A percentile compares a stretch with the other conserved stretches of the same genome.
Evolutionary conservation across 179 eudicot species (phyloP).

Genomic region (Nepenthes alata): DNA sequence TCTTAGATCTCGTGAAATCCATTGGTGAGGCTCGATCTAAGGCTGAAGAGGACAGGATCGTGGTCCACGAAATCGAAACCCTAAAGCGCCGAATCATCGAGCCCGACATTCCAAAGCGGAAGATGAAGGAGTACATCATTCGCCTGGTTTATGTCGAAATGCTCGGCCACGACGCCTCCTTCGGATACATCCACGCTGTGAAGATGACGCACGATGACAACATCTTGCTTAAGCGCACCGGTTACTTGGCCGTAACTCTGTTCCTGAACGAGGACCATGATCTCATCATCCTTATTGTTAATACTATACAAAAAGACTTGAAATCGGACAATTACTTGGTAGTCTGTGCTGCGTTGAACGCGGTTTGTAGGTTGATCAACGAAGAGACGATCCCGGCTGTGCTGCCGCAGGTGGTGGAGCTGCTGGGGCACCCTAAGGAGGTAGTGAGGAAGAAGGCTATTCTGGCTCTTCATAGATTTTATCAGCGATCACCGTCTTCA

Average conservation of each 20-base stretch:
- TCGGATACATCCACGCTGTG: conserved; percentile 87
- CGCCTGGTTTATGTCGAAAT: conserved; percentile 79
- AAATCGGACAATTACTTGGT: conserved; percentile 78
- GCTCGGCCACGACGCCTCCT: conserved; percentile 89
- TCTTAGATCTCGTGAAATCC: conserved; percentile 81
- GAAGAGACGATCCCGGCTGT: conserved; percentile 97
- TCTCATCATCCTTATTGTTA: conserved; percentile 77
- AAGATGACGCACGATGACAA: conserved; percentile 88
- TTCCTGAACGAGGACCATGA: conserved; percentile 88
- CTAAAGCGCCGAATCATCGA: conserved; percentile 48
- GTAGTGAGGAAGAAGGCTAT: conserved; percentile 93
- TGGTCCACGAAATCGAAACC: conserved; percentile 61
- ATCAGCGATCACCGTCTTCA: conserved; percentile 62
- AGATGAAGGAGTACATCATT: conserved; percentile 81
- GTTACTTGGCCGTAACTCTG: conserved; percentile 79
- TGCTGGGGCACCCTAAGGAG: conserved; percentile 68
- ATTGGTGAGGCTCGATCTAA: conserved; percentile 93
- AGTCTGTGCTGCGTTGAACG: conserved; percentile 86
- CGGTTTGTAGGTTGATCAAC: conserved; percentile 72
- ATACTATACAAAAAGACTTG: conserved; percentile 97
- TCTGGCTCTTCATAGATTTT: conserved; percentile 91
- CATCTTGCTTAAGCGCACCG: conserved; percentile 58
- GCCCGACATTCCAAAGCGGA: conserved; percentile 75
- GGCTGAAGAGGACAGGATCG: conserved; percentile 84
- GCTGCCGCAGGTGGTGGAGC: conserved; percentile 77